Evolutionary conservation across 768 basidiomycete species (phyloP).

Genomic region (Asterophora lycoperdoides): DNA sequence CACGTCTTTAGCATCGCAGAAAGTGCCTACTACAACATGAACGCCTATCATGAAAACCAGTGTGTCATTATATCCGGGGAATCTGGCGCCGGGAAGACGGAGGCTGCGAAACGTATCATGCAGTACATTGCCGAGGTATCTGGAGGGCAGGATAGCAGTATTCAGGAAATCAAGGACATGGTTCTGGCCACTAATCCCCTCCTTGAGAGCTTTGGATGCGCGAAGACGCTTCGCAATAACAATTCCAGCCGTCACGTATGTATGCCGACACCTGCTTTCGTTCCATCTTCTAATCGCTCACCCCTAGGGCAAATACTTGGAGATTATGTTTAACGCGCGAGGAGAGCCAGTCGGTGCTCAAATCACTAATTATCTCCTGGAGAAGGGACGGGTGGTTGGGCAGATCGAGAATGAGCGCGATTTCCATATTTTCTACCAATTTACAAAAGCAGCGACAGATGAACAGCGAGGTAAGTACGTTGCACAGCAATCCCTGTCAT

Average conservation of each 20-base stretch:
- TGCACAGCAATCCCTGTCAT: background rate
- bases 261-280: constrained; percentile 37
- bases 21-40: constrained; percentile 98
- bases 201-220: constrained; percentile 97
- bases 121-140: constrained; percentile 98
- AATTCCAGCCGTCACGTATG: constrained; percentile 98
- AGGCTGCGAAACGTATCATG: constrained; percentile 99
- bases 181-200: constrained; percentile 97
- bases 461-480: constrained; percentile 74
- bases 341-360: constrained; percentile 97
- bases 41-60: constrained; percentile 98
- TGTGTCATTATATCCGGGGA: constrained; percentile 99
- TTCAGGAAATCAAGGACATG: constrained; percentile 99
- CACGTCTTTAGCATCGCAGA: constrained; percentile 99
- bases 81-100: constrained; percentile 98
- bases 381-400: constrained; percentile 95
- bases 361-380: constrained; percentile 96
- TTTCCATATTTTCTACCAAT: constrained; percentile 99
- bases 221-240: constrained; percentile 97
- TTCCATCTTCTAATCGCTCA: constrained; percentile 16
- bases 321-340: constrained; percentile 95
- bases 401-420: constrained; percentile 96
- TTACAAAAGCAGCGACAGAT: constrained; percentile 90
- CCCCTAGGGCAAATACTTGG: constrained; percentile 91
- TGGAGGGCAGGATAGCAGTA: constrained; percentile 81